Base-by-base conservation (phyloP, 176 grass and related monocot species). In the Juncus effusus region DNA sequence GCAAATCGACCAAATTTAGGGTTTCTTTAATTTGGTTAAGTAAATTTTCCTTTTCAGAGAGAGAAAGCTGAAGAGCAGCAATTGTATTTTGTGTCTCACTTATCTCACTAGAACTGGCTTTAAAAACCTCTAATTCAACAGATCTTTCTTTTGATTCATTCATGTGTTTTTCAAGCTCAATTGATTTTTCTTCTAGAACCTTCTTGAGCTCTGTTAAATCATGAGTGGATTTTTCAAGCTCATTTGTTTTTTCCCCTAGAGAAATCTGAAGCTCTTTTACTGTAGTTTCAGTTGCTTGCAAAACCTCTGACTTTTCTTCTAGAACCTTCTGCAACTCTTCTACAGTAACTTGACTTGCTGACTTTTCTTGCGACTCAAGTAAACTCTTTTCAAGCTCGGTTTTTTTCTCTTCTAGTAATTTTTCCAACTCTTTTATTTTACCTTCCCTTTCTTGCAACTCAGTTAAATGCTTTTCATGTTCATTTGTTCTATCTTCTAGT, bases 121-220 rank as follows among this genome's bases (percentile, higher is more conserved):
- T 97, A 80, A 79, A 70, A 63, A 71, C 75, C 76, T 97, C 88
- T 57, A 84, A 83, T 40, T 78, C 77, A 54, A 39, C 62, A 57
- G 82, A 84, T 73, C 78, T 92, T 78, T 89, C 79, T 70, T 75
- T 69, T 47, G 88, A 82, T 74, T 97, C 80, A 16, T 85, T 81
- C 55, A 84, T 81, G 74, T 82, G 83, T 69, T 84, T 92, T 19
- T 82, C 93, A 60, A 89, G 85, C 61, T 92, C 93, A 79, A 56
- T 35, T 14, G 63, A 40, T 41, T 72, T 36, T 40, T 72, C 68
- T 55, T 72, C 68, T 44, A 72, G 13, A 53, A 54, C 42, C 15
- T 76, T 76, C 61, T 44, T 63, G 47, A 63, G 53, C 13, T 72
- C 68, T 11, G n/a, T 39, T 56, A 66, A 13, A 40, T 16, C 60